Evolutionary conservation across 2,329 filamentous ascomycete genomes (phyloP).

Genomic region (Apiospora koreana): DNA sequence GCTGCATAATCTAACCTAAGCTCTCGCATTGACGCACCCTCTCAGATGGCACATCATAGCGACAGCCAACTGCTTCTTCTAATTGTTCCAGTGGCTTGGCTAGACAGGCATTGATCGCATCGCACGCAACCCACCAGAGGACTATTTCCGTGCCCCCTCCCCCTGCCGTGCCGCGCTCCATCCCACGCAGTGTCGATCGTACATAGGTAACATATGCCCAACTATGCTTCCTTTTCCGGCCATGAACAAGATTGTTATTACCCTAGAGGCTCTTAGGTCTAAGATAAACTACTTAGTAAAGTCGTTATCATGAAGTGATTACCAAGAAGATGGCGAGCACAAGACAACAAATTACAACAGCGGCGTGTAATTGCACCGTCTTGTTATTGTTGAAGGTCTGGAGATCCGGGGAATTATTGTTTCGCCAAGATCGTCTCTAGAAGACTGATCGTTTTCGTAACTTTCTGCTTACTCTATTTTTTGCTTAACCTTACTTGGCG

Average conservation of each 20-base stretch:
- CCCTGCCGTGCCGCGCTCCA: neutral
- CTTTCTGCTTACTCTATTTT: neutral
- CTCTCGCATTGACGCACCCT: neutral
- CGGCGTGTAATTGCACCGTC: neutral
- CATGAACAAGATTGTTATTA: neutral
- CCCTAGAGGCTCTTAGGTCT: neutral
- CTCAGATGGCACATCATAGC: slow-evolving; percentile 8
- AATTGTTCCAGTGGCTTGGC: neutral
- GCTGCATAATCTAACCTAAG: slow-evolving; percentile 5
- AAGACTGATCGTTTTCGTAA: neutral
- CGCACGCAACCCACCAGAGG: neutral
- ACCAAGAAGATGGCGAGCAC: neutral
- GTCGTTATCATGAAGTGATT: neutral
- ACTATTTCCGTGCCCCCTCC: neutral
- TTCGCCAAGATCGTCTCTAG: neutral
- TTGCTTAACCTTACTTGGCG: neutral
- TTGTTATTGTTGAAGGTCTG: neutral
- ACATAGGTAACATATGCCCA: neutral
- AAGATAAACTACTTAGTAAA: neutral
- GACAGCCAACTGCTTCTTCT: neutral
- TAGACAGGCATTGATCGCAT: neutral
- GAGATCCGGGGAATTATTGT: neutral
- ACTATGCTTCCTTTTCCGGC: neutral
- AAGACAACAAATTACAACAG: neutral
- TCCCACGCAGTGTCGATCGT: neutral